Conservation (phyloP, 2,329 filamentous ascomycete species). For the Lecanicillium sp. region DNA sequence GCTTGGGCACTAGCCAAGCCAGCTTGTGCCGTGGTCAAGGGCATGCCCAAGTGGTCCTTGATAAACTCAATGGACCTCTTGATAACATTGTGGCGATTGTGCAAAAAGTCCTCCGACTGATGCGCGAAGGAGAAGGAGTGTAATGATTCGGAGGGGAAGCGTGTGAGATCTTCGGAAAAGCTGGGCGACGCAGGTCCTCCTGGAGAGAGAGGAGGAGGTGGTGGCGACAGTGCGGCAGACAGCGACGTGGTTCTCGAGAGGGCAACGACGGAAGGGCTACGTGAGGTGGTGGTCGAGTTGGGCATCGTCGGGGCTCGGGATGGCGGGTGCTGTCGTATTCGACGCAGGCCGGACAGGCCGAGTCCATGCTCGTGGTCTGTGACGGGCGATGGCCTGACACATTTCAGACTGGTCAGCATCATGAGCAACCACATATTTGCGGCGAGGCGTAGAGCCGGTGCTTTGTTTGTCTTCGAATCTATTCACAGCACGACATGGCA, state of each 20-base stretch:
- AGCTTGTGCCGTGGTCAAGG: constrained; percentile 55
- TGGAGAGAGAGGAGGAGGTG: constrained; percentile 41
- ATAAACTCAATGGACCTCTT: constrained; percentile 96
- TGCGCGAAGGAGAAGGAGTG: constrained; percentile 98
- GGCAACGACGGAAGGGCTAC: constrained; percentile 47
- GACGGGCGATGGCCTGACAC: constrained; percentile 67
- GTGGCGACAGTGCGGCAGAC: constrained; percentile 54
- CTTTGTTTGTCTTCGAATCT: too few relatives aligned
- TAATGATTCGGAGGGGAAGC: constrained; percentile 90
- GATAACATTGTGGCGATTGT: constrained; percentile 85
- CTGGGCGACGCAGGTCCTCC: constrained; percentile 65
- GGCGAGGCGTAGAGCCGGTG: constrained; percentile 3
- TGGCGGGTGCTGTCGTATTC: constrained; percentile 75
- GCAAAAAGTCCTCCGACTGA: constrained; percentile 84
- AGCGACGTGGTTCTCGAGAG: constrained; percentile 65
- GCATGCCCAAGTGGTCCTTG: constrained; percentile 83
- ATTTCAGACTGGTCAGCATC: constrained; percentile 10
- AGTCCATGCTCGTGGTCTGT: constrained; percentile 82
- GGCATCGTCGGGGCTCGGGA: constrained; percentile 58
- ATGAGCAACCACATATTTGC: constrained; percentile 4
- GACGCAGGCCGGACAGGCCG: constrained; percentile 77
- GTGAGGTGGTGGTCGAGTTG: constrained; percentile 53
- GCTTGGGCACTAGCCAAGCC: constrained; percentile 79
- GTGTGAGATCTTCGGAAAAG: constrained; percentile 79
- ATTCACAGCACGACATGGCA: too few relatives aligned